Evolutionary conservation across 1,284 basidiomycete genomes (phyloP).

Genomic region (Tetrapyrgos nigripes): DNA sequence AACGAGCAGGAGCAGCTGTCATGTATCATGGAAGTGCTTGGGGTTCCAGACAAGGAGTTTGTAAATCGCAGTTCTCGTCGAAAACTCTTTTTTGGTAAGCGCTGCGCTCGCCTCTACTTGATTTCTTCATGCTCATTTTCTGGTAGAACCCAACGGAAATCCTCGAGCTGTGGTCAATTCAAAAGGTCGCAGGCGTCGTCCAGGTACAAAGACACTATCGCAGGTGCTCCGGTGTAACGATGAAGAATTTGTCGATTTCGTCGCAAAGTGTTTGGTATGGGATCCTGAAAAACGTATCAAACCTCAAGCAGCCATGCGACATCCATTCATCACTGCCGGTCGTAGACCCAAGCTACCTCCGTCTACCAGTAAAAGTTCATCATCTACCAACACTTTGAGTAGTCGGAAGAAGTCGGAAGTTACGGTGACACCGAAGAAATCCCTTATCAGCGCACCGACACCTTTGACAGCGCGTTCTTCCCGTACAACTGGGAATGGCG

Average conservation of each 20-base stretch:
- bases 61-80: slow-evolving; percentile 94
- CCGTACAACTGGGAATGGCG: slow-evolving; percentile 56
- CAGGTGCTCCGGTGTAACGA: slow-evolving; percentile 91
- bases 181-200: slow-evolving; percentile 92
- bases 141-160: slow-evolving; percentile 86
- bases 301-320: slow-evolving; percentile 91
- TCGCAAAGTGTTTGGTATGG: slow-evolving; percentile 96
- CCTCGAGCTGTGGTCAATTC: slow-evolving; percentile 96
- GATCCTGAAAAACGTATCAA: slow-evolving; percentile 97
- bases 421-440: slow-evolving; percentile 84
- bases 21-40: slow-evolving; percentile 99
- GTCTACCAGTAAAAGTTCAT: slow-evolving; percentile 52
- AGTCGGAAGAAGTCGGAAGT: slow-evolving; percentile 60
- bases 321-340: slow-evolving; percentile 84
- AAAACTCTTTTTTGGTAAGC: slow-evolving; percentile 94
- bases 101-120: background rate
- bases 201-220: slow-evolving; percentile 88
- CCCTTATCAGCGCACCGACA: slow-evolving; percentile 84
- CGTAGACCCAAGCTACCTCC: slow-evolving; percentile 57
- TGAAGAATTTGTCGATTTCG: slow-evolving; percentile 91
- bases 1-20: slow-evolving; percentile 99
- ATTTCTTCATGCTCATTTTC: slow-evolving; percentile 9
- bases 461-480: slow-evolving; percentile 78
- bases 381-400: slow-evolving; percentile 60
- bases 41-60: slow-evolving; percentile 93